Base-by-base conservation (phyloP, 1,284 basidiomycete genomes). In the Rhizoctonia solani region DNA sequence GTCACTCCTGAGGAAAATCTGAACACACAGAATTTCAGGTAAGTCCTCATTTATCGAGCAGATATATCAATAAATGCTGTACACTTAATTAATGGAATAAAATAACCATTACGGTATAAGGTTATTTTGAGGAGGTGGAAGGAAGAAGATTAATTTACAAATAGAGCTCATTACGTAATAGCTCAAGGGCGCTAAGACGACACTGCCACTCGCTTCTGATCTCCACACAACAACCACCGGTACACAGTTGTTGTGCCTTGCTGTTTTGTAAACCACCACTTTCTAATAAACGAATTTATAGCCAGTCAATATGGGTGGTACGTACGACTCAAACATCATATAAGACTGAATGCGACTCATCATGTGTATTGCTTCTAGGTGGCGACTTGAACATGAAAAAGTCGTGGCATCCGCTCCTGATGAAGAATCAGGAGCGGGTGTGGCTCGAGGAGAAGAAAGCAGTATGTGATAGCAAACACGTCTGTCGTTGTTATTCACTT, bases 371-470 rank as follows among this genome's bases (percentile, higher is more conserved):
- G 9, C 23, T 13, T n/a, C 14, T 53, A 65, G 59, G 59, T 39
- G 59, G 59, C 70, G 92, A 95, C 77, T 82, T 94, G 78, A 93
- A 93, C 75, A 95, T 95, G 94, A 98, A 97, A 79, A 95, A 96
- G 85, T 93, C 93, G 72, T 98, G 95, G 95, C 95, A 98, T 79
- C 93, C 94, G 83, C 90, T 96, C 84, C 92, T 98, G 81, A 80
- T 96, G 80, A 93, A 93, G 78, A 97, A 98, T 81, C 95, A 98
- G 88, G 94, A 98, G 87, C 87, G 90, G 84, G 96, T 99, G 74
- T 99, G 97, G 96, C 86, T 98, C 70, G 91, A 96, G 79, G 96
- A 99, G 80, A 94, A 97, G 85, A 90, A 92, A 76, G 94, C 94
- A 68, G 91, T 92, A 76, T 82, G 19, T 16, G n/a, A 1, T 37